A percentile compares a stretch with the other conserved stretches of the same genome.
phyloP scores from a whole-genome alignment of 2,329 filamentous ascomycete species.

The Ilyonectria robusta region DNA sequence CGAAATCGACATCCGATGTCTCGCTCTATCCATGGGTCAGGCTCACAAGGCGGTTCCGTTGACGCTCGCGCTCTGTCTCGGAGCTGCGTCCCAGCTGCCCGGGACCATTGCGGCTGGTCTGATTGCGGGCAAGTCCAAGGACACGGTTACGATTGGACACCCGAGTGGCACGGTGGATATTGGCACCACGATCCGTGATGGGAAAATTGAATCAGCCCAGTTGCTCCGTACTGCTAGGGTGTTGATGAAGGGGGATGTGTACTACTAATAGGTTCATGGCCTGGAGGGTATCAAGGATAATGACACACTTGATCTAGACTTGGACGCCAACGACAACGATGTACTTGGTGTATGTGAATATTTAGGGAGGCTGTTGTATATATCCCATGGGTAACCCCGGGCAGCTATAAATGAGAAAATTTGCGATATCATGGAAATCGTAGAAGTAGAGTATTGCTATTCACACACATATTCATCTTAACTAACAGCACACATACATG shows the following conservation, averaged over 20 bases:
- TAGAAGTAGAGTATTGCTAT: no score
- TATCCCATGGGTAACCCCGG: no score
- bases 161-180: slow-evolving; percentile 64
- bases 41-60: slow-evolving; percentile 70
- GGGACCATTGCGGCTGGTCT: slow-evolving; percentile 60
- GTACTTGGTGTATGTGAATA: no score
- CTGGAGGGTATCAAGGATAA: neutral
- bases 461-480: no score
- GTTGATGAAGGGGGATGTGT: slow-evolving; percentile 65
- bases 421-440: no score
- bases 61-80: slow-evolving; percentile 67
- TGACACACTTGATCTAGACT: no score
- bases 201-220: slow-evolving; percentile 59
- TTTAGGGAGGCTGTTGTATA: no score
- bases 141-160: slow-evolving; percentile 60
- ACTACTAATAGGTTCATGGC: slow-evolving; percentile 51
- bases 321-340: no score
- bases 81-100: slow-evolving; percentile 62
- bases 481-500: no score
- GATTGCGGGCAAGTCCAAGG: slow-evolving; percentile 37
- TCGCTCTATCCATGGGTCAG: slow-evolving; percentile 68
- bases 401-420: no score
- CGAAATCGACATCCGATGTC: slow-evolving; percentile 59
- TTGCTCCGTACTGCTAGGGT: slow-evolving; percentile 63
- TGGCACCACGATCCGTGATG: slow-evolving; percentile 57